Evolutionary conservation across 2,329 filamentous ascomycete genomes (phyloP).

Genomic region (Apiospora rasikravindrae): DNA sequence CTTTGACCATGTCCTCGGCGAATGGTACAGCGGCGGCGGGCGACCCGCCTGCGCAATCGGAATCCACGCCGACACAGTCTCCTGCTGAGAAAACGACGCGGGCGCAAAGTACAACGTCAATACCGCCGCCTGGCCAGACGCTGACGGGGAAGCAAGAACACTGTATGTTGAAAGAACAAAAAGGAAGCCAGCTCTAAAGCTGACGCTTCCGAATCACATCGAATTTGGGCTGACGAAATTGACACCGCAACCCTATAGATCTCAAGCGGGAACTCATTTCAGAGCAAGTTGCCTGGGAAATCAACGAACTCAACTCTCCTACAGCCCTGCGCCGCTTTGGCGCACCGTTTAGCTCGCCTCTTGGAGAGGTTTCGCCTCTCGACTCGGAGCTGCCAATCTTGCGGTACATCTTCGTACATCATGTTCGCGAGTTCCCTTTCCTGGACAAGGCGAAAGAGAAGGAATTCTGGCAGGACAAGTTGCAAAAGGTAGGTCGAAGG

Average conservation of each 20-base stretch:
- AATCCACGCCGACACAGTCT: constrained; percentile 5
- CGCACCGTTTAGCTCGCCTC: constrained; percentile 90
- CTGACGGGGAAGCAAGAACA: constrained; percentile 98
- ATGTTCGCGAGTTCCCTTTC: constrained; percentile 97
- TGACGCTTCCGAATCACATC: not conserved
- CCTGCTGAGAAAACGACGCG: not conserved
- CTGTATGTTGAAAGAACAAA: constrained; percentile 60
- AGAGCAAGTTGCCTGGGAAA: constrained; percentile 88
- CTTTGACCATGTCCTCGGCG: not conserved
- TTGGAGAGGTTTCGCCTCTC: constrained; percentile 88
- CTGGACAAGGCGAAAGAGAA: constrained; percentile 96
- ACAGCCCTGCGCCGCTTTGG: constrained; percentile 95
- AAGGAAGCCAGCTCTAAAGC: constrained; percentile 23
- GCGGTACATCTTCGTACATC: constrained; percentile 96
- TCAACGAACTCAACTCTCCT: constrained; percentile 89
- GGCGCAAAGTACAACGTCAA: constrained; percentile 21
- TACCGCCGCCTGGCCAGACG: constrained; percentile 49
- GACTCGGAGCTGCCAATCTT: constrained; percentile 94
- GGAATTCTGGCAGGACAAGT: constrained; percentile 99
- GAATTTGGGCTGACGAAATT: not conserved
- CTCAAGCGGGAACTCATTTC: constrained; percentile 94
- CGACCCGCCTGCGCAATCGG: not conserved
- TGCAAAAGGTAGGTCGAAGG: constrained; percentile 76
- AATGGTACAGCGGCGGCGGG: not conserved
- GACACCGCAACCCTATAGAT: constrained; percentile 56